Conservation (phyloP, 176 grass and related monocot species). For the Cenchrus americanus region DNA sequence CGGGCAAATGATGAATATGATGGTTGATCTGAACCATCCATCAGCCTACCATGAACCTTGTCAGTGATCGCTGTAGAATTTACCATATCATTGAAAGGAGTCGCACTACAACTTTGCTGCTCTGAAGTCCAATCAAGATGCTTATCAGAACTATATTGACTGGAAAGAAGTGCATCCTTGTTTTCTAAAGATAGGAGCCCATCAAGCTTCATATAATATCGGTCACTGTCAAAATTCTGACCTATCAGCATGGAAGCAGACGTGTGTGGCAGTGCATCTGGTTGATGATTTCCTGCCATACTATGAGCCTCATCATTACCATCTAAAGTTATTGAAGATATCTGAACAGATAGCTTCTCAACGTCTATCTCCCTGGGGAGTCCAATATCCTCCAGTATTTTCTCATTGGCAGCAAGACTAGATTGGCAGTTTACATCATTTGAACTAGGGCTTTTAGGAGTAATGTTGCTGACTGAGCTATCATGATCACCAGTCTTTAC, state of each 20-base stretch:
- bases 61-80: constrained; percentile 31
- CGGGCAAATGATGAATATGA: constrained; percentile 36
- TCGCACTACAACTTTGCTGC: constrained; percentile 29
- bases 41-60: constrained; percentile 23
- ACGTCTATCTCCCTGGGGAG: constrained; percentile 32
- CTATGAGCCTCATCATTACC: constrained; percentile 39
- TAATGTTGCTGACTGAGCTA: background rate
- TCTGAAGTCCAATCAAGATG: constrained; percentile 52
- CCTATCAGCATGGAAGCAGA: constrained; percentile 8
- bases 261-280: constrained; percentile 23
- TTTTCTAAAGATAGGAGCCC: constrained; percentile 40
- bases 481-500: constrained; percentile 39
- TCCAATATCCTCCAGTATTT: constrained; percentile 37
- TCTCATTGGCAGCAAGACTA: constrained; percentile 28
- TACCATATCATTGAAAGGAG: constrained; percentile 35
- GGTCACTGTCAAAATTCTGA: constrained; percentile 30
- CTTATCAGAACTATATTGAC: constrained; percentile 46
- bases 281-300: constrained; percentile 34
- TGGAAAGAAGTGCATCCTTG: constrained; percentile 32
- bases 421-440: constrained; percentile 32
- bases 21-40: constrained; percentile 36
- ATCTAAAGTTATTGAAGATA: constrained; percentile 67
- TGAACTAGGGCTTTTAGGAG: constrained; percentile 32
- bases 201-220: constrained; percentile 30
- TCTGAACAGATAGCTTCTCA: constrained; percentile 45